Evolutionary conservation across 2,329 filamentous ascomycete species (phyloP), one percentile per base, ranked within the genome.

Genomic region (Colletotrichum godetiae): DNA sequence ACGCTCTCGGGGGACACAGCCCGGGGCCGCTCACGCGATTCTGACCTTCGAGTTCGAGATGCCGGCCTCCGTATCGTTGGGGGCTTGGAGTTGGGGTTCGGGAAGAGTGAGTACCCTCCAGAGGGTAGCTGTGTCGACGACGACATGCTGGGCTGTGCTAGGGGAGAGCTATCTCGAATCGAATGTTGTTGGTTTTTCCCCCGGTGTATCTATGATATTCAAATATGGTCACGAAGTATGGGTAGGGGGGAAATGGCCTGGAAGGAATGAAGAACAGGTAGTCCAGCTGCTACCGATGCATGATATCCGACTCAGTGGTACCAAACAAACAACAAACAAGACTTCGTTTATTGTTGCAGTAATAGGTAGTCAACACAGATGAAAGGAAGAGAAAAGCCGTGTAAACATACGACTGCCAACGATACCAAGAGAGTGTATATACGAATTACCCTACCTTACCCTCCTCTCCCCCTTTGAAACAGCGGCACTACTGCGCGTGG

Each of bases 41-140:
- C 81, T 19, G 82, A 84, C 22, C 81, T 82, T 46, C 82, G 81
- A 62, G 80, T 77, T 66, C 81, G 80, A n/a, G 84, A 80, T 1
- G 82, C 82, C 61, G 86, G 85, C 73, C 82, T 87, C 75, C 86
- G 77, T 22, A 76, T 80, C 29, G 84, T 83, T 63, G 84, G 83
- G 24, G 85, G 82, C 72, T 84, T 83, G 57, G 79, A 77, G 75
- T 80, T 86, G 27, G 88, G 85, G 75, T 84, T 90, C 33, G 89
- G 88, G 77, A 91, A 90, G 73, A 91, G 85, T 73, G 89, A 90
- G 80, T 90, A 89, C 72, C 87, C 86, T 79, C 85, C 87, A 27
- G 84, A 79, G 68, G 80, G 78, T 57, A 78, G 77, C 62, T 79
- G 78, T 62, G 83, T 78, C 37, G 84, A 82, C 85, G 83, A 78